These are phyloP conservation scores for Phallus indusiatus DNA, from an alignment of 768 basidiomycete genomes.

Conservation along the genomic window DNA sequence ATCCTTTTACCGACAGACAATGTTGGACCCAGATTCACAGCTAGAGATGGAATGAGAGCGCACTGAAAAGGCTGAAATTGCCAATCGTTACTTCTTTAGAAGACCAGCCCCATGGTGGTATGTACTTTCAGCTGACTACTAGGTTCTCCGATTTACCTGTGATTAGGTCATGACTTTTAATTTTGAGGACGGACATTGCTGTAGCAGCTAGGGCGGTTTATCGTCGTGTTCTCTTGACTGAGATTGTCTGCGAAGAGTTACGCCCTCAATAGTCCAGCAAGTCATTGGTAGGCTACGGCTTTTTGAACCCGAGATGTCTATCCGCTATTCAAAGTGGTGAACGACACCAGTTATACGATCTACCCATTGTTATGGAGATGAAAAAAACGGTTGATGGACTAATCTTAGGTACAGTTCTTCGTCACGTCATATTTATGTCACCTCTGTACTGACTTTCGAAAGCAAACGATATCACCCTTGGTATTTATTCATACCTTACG, in stretches of 20 bases:
- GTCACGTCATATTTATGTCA: background rate
- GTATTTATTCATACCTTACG: constrained; percentile 67
- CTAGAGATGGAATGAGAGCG: background rate
- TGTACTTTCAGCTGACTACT: background rate
- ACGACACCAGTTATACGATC: constrained; percentile 1
- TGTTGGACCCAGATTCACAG: background rate
- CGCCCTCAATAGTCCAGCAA: constrained; percentile 35
- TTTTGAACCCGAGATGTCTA: background rate
- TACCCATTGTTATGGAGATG: constrained; percentile 46
- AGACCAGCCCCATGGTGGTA: constrained; percentile 68
- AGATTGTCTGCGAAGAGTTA: constrained; percentile 58
- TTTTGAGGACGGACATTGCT: constrained; percentile 48
- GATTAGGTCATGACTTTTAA: constrained; percentile 39
- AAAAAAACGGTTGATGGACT: constrained; percentile 61
- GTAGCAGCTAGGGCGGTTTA: constrained; percentile 54
- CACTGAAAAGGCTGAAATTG: background rate
- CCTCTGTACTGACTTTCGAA: background rate
- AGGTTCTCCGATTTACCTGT: background rate
- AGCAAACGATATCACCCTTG: constrained; percentile 60
- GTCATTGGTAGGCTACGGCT: no score
- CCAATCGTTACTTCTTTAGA: constrained; percentile 57
- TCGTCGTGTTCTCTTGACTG: constrained; percentile 64
- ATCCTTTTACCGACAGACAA: no score
- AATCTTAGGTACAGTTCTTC: constrained; percentile 39
- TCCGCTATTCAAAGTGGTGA: background rate